These are phyloP conservation scores for Proliferodiscus dingleyae DNA, from an alignment of 2,329 filamentous ascomycete genomes.

Conservation along the genomic window DNA sequence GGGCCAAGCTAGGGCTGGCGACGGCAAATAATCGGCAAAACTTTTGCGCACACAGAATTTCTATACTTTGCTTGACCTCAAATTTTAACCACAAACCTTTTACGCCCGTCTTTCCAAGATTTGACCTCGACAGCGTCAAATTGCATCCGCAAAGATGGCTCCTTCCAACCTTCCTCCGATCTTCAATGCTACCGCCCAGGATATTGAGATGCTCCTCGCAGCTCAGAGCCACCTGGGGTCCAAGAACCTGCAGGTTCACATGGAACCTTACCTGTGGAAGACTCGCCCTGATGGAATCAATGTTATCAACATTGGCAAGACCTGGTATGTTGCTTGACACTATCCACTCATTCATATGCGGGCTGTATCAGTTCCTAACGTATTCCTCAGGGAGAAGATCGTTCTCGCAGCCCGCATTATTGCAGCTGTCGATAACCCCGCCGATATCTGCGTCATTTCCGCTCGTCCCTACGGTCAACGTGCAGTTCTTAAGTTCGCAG, in stretches of 20 bases:
- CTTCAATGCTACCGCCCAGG: constrained; percentile 94
- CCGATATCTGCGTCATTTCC: constrained; percentile 98
- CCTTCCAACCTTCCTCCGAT: constrained; percentile 87
- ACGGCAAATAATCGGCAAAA: background rate
- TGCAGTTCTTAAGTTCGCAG: constrained; percentile 98
- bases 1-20: background rate
- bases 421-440: constrained; percentile 97
- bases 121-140: constrained; percentile 39
- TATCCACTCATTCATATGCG: too few species aligned
- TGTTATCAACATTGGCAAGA: constrained; percentile 99
- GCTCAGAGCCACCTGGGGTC: constrained; percentile 94
- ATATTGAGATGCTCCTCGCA: constrained; percentile 99
- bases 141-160: constrained; percentile 70
- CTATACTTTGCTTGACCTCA: constrained; percentile 1
- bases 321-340: constrained; percentile 84
- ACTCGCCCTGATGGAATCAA: constrained; percentile 98
- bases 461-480: constrained; percentile 99
- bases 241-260: constrained; percentile 99
- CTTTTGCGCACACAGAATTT: constrained; percentile 1
- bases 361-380: too few species aligned
- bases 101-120: constrained; percentile 32
- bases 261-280: constrained; percentile 99
- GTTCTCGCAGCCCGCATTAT: constrained; percentile 98
- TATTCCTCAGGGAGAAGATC: constrained; percentile 99
- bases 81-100: constrained; percentile 4